Conservation (phyloP, 371 early-diverging fungal genomes). For the Mucor velutinosus region DNA sequence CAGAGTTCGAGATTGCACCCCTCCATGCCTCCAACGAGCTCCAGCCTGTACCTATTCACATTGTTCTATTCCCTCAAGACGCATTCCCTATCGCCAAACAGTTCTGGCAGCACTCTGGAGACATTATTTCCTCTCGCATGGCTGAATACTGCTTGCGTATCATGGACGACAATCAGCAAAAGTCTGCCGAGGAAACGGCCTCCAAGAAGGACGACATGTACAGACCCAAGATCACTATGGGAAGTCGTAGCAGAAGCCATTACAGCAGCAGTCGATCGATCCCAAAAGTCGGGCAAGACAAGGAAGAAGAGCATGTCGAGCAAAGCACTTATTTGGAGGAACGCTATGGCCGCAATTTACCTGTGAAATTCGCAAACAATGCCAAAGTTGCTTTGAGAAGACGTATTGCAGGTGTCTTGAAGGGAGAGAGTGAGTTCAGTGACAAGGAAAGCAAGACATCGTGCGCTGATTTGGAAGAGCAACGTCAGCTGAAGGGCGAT, state of each 20-base stretch:
- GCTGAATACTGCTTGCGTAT: constrained; percentile 82
- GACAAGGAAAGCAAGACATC: constrained; percentile 33
- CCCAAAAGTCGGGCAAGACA: constrained; percentile 6
- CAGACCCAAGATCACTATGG: constrained; percentile 20
- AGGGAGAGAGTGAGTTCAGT: constrained; percentile 32
- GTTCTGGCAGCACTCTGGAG: constrained; percentile 96
- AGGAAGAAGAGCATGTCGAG: constrained; percentile 47
- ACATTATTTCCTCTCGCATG: constrained; percentile 84
- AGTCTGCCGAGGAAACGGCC: neutral
- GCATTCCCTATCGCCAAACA: constrained; percentile 77
- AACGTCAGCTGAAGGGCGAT: constrained; percentile 36
- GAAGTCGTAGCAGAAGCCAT: constrained; percentile 24
- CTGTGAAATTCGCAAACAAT: constrained; percentile 67
- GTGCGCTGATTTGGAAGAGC: constrained; percentile 25
- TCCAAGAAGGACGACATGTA: constrained; percentile 7
- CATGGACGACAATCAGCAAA: constrained; percentile 50
- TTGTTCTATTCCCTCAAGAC: constrained; percentile 75
- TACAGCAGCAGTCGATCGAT: constrained; percentile 9
- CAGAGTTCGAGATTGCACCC: constrained; percentile 61
- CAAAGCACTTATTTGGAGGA: constrained; percentile 80
- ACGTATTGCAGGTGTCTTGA: constrained; percentile 83
- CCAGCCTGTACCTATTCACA: constrained; percentile 57
- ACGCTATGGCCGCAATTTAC: constrained; percentile 89
- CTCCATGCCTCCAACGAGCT: constrained; percentile 27
- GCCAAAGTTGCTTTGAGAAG: constrained; percentile 75